Evolutionary conservation across 192 early-diverging fungal species (phyloP).

Genomic region (Coemansia sp.): DNA sequence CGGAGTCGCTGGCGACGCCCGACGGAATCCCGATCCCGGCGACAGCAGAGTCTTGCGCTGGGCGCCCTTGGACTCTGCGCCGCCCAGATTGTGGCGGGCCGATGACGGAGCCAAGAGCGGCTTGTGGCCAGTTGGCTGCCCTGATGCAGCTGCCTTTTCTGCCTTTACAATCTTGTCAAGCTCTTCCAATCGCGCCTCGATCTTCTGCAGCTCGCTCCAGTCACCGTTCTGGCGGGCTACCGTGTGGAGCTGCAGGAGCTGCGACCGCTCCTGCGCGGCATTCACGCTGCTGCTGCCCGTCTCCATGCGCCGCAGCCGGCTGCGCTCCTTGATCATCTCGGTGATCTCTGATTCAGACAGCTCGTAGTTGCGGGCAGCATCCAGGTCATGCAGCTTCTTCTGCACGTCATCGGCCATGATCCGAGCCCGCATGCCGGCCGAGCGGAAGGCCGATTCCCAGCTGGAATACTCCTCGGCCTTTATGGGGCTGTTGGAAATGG

Average conservation of each 20-base stretch:
- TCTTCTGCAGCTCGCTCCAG: conserved; percentile 44
- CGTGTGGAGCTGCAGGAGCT: conserved; percentile 53
- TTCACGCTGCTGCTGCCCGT: conserved; percentile 29
- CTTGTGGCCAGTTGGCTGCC: conserved; percentile 11
- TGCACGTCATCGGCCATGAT: conserved; percentile 56
- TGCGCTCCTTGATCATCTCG: conserved; percentile 63
- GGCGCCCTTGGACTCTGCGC: conserved; percentile 12
- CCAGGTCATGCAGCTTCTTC: conserved; percentile 59
- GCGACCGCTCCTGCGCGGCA: conserved; percentile 51
- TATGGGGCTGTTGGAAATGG: conserved; percentile 71
- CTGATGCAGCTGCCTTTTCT: conserved; percentile 5
- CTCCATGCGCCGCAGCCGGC: conserved; percentile 45
- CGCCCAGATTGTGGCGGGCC: conserved; percentile 8
- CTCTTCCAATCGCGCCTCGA: conserved; percentile 42
- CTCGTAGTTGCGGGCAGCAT: conserved; percentile 60
- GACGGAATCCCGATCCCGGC: conserved; percentile 14
- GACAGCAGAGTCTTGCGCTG: conserved; percentile 26
- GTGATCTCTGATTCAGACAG: conserved; percentile 64
- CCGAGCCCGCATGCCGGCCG: conserved; percentile 48
- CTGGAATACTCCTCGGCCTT: conserved; percentile 63
- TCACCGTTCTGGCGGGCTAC: conserved; percentile 57
- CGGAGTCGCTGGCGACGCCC: neutral
- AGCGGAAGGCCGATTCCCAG: conserved; percentile 56
- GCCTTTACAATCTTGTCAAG: conserved; percentile 26
- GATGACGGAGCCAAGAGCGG: conserved; percentile 39